Percentiles rank a stretch among this genome's conserved stretches.
phyloP scores from a whole-genome alignment of 1,139 yeast species.

The Yamadazyma conglobata region DNA sequence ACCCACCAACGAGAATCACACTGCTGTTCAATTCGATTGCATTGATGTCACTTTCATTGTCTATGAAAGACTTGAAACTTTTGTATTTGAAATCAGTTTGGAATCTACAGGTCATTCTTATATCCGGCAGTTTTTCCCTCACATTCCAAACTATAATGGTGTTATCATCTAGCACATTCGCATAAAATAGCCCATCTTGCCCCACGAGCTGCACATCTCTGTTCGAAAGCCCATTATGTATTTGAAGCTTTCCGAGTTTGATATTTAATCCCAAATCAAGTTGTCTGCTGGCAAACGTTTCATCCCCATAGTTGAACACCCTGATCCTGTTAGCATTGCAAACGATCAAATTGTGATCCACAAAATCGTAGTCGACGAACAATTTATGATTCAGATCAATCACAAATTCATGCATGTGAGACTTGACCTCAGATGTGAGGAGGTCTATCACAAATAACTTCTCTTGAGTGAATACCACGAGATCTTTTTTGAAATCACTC shows the following conservation, averaged over 20 bases:
- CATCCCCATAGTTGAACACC: constrained; percentile 21
- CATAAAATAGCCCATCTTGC: constrained; percentile 38
- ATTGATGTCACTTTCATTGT: constrained; percentile 18
- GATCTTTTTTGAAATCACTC: constrained; percentile 29
- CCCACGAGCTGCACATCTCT: constrained; percentile 24
- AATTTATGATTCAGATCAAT: constrained; percentile 6
- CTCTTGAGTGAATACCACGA: constrained; percentile 22
- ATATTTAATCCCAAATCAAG: constrained; percentile 16
- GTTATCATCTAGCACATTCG: constrained; percentile 32
- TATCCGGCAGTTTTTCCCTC: constrained; percentile 22
- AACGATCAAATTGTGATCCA: constrained; percentile 39
- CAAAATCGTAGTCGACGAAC: constrained; percentile 50
- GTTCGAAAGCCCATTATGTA: constrained; percentile 13
- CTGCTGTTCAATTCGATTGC: constrained; percentile 37
- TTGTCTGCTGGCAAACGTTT: constrained; percentile 7
- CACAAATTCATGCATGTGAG: constrained; percentile 7
- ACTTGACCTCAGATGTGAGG: constrained; percentile 10
- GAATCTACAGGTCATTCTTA: constrained; percentile 10
- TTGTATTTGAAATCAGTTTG: constrained; percentile 16
- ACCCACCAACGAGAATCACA: constrained; percentile 59
- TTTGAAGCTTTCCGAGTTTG: constrained; percentile 18
- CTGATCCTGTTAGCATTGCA: constrained; percentile 23
- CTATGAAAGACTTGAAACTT: constrained; percentile 14
- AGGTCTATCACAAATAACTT: constrained; percentile 23
- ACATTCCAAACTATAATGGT: constrained; percentile 41